Base-by-base conservation (phyloP, 2,329 filamentous ascomycete genomes). In the Venturia carpophila region DNA sequence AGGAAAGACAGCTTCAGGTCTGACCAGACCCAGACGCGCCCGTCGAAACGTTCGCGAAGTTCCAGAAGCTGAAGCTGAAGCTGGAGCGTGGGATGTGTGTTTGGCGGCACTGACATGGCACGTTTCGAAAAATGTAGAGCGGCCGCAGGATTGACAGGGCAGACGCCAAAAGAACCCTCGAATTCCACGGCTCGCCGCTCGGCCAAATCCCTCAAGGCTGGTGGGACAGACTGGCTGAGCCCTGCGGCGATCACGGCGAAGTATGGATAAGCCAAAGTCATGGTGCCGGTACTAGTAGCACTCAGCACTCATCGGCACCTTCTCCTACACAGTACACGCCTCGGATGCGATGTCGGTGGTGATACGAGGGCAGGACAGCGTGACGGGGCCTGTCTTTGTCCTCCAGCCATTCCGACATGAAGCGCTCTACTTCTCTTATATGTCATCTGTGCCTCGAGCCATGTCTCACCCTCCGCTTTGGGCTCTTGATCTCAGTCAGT, bases 321-420 rank as follows among this genome's bases (percentile, higher is more conserved):
- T 56, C 52, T 56, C 52, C 52, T 56, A 55, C 49, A n/a, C n/a
- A n/a, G n/a, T n/a, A n/a, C n/a, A 34, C 10, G 24, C 3, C 49
- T 34, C 30, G 49, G 27, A 34, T 55, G 27, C 24, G 49, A 27
- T n/a, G 30, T n/a, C 5, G 17, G 15, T 55, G 24, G 3, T 2
- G 5, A 19, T 17, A 45, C 13, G 5, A 6, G 45, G 24, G 9
- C 24, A 24, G 21, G 45, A 47, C 5, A 47, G 6, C 39, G 39
- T 41, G 39, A 9, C 39, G 15, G 10, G 4, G 39, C 39, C 10
- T 41, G 39, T 41, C 39, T 41, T 41, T 41, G 4, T 41, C 15
- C 15, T 41, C 39, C 15, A 41, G 39, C 39, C 9, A 15, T 15
- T 11, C 39, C 39, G 15, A 34, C 30, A 34, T 34, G 30, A 34